Base-by-base conservation (phyloP, 2,329 filamentous ascomycete species). In the Stagonosporopsis chrysanthemi region DNA sequence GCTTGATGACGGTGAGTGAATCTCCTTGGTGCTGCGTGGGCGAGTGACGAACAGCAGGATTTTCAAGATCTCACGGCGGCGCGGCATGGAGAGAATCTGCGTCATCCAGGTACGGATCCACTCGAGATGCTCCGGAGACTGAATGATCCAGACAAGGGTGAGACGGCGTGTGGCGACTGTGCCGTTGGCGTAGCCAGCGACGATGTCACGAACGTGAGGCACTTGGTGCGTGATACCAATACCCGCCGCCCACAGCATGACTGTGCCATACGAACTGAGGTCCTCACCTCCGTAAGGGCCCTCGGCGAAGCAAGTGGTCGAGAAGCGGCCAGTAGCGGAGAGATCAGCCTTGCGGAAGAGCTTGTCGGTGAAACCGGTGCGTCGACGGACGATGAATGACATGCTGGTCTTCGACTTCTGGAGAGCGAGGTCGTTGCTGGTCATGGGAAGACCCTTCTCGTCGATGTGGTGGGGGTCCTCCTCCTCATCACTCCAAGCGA, bases 191-290 rank as follows among this genome's bases (percentile, higher is more conserved):
- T 86, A 70, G 76, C 81, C 77, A 45, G 75, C 75, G 39, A 82
- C 79, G 17, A 82, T 77, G 56, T 95, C 89, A 52, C 88, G 88
- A 8, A 97, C 84, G 75, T 96, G 96, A 31, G 92, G 91, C 28
- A 98, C 86, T 74, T 96, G 92, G 75, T 98, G 94, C 1, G 94
- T 97, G 78, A 99, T 98, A 61, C 95, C 95, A 5, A 95, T 92
- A 55, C 94, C 91, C 54, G 92, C 93, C 12, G 94, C 93, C 72
- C 97, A 92, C 54, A 99, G 88, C 62, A 99, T 86, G 41, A 89
- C 88, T 40, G 96, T 95, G 36, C 95, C 94, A 77, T 97, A 98
- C 7, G 93, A 97, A 76, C 92, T 88, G 63, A 98, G 88, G 59
- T 87, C 88, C 77, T 97, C 90, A 72, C 92, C 89, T 39, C 80